phyloP scores from a whole-genome alignment of 2,329 filamentous ascomycete genomes.

The Pseudocercospora ulei region DNA sequence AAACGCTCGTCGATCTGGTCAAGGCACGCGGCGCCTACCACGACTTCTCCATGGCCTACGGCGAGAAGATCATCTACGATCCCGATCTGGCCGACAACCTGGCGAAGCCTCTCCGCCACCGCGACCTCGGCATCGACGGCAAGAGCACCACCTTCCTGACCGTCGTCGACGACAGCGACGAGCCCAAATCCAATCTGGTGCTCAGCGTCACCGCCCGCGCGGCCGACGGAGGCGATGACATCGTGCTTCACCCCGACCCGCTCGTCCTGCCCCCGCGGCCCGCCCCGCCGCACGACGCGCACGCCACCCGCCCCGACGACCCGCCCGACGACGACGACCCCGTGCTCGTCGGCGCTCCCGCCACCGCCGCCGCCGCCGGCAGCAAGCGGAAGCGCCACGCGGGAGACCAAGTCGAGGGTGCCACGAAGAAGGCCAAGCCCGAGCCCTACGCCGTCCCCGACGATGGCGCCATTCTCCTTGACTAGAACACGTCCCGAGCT shows the following conservation, averaged over 20 bases:
- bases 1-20: slow-evolving; percentile 69
- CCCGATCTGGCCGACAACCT: slow-evolving; percentile 81
- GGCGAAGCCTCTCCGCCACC: slow-evolving; percentile 55
- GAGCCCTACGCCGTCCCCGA: slow-evolving; percentile 23
- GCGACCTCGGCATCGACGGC: slow-evolving; percentile 60
- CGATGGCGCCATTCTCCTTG: slow-evolving; percentile 30
- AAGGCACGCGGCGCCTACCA: slow-evolving; percentile 63
- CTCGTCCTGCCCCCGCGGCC: slow-evolving; percentile 23
- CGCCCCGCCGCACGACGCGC: no score
- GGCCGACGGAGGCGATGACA: slow-evolving; percentile 12
- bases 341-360: slow-evolving; percentile 9
- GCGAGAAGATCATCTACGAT: slow-evolving; percentile 74
- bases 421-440: slow-evolving; percentile 25
- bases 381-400: slow-evolving; percentile 30
- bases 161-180: slow-evolving; percentile 71
- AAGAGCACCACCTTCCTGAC: slow-evolving; percentile 63
- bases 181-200: slow-evolving; percentile 70
- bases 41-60: slow-evolving; percentile 60
- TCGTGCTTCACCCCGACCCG: slow-evolving; percentile 18
- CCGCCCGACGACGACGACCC: slow-evolving; percentile 15
- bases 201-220: slow-evolving; percentile 37
- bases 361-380: slow-evolving; percentile 6
- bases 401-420: slow-evolving; percentile 23
- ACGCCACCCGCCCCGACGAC: slow-evolving; percentile 9
- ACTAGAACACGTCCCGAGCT: no score